These are phyloP conservation scores for Kockiozyma suomiensis DNA, from an alignment of 805 yeast genomes.

Conservation along the genomic window DNA sequence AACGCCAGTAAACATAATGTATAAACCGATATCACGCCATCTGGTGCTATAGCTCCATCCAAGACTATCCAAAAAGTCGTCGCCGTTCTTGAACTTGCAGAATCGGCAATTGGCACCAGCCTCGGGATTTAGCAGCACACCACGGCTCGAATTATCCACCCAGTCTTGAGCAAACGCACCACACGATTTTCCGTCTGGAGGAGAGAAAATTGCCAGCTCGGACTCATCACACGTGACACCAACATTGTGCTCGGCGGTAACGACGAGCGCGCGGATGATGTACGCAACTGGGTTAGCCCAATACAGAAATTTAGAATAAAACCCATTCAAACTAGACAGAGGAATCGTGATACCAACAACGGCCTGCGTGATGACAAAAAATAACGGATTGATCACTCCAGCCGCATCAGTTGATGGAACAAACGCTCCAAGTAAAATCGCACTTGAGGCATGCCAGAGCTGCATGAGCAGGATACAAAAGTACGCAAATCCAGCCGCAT, in stretches of 20 bases:
- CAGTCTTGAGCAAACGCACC: constrained; percentile 57
- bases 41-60: constrained; percentile 42
- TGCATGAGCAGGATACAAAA: constrained; percentile 42
- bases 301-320: constrained; percentile 75
- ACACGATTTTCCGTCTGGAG: constrained; percentile 52
- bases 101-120: constrained; percentile 58
- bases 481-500: constrained; percentile 49
- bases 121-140: constrained; percentile 49
- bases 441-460: constrained; percentile 38
- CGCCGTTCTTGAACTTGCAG: constrained; percentile 62
- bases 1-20: constrained; percentile 52
- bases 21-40: constrained; percentile 65
- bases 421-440: constrained; percentile 50
- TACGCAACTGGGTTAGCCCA: constrained; percentile 72
- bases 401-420: constrained; percentile 49
- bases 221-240: constrained; percentile 50
- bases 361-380: constrained; percentile 63
- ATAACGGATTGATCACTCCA: constrained; percentile 55
- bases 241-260: constrained; percentile 58
- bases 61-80: constrained; percentile 55
- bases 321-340: constrained; percentile 60
- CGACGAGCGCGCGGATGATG: constrained; percentile 57
- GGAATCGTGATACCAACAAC: constrained; percentile 79
- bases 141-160: constrained; percentile 47
- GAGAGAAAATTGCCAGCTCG: constrained; percentile 55